phyloP scores from a whole-genome alignment of 805 yeast species.

The Blastobotrys mokoenaii region DNA sequence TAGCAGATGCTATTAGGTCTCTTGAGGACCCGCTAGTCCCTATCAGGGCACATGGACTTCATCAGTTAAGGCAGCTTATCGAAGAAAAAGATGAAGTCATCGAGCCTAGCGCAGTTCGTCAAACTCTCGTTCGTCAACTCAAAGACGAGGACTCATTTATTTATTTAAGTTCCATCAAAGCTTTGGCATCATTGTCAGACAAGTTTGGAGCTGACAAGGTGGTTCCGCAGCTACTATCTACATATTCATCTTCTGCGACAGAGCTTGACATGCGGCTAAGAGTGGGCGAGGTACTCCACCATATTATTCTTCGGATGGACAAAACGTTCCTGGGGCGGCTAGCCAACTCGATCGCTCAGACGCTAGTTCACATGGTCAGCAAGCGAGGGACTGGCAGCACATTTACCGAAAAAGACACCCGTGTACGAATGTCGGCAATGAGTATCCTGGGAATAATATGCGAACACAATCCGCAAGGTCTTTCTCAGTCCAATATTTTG shows the following conservation, averaged over 20 bases:
- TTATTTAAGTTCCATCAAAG: slow-evolving; percentile 76
- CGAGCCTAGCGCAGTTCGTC: slow-evolving; percentile 42
- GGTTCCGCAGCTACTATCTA: slow-evolving; percentile 34
- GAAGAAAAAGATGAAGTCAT: slow-evolving; percentile 43
- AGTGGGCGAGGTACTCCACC: slow-evolving; percentile 71
- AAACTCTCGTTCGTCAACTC: slow-evolving; percentile 55
- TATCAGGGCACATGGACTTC: slow-evolving; percentile 77
- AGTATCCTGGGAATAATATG: slow-evolving; percentile 72
- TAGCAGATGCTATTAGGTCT: slow-evolving; percentile 55
- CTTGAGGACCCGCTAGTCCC: slow-evolving; percentile 77
- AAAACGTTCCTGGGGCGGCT: slow-evolving; percentile 39
- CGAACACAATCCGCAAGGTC: slow-evolving; percentile 47
- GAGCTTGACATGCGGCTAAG: slow-evolving; percentile 62
- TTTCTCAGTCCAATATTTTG: slow-evolving; percentile 35
- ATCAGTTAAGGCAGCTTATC: slow-evolving; percentile 49
- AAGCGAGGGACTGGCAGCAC: slow-evolving; percentile 5
- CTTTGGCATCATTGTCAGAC: slow-evolving; percentile 54
- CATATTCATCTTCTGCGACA: slow-evolving; percentile 22
- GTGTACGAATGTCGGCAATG: slow-evolving; percentile 77
- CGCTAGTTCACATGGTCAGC: slow-evolving; percentile 30
- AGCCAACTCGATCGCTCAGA: slow-evolving; percentile 36
- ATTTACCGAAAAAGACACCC: slow-evolving; percentile 35
- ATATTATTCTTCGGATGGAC: slow-evolving; percentile 45
- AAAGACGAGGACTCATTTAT: slow-evolving; percentile 80
- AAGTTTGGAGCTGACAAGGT: slow-evolving; percentile 31